phyloP scores from a whole-genome alignment of 352 stramenopile genomes.

The Phytopythium oedochilum region DNA sequence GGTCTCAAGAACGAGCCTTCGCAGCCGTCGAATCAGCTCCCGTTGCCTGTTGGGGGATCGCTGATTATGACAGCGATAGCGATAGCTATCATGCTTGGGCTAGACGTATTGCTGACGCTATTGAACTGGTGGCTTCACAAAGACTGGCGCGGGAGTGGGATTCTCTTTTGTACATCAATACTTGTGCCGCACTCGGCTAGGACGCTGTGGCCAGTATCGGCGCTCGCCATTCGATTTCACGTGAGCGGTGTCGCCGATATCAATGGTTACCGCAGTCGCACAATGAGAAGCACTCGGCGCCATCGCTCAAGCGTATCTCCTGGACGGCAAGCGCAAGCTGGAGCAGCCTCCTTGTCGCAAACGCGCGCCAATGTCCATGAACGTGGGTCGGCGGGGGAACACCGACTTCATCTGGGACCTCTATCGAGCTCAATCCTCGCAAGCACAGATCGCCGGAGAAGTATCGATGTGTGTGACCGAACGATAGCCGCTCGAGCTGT shows the following conservation, averaged over 20 bases:
- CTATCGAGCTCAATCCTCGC: neutral
- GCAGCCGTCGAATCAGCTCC: neutral
- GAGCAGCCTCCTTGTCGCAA: neutral
- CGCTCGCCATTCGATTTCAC: conserved; percentile 16
- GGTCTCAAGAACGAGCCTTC: neutral
- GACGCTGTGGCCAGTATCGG: conserved; percentile 14
- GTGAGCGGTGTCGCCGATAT: neutral
- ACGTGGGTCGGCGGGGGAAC: too few species aligned
- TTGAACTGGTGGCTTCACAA: neutral
- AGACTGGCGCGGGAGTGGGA: neutral
- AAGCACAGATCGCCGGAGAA: neutral
- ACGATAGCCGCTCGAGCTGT: conserved; percentile 4
- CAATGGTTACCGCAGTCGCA: neutral
- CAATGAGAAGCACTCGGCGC: neutral
- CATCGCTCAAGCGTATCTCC: neutral
- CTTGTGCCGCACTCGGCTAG: conserved; percentile 5
- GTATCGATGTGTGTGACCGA: neutral
- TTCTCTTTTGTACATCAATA: neutral
- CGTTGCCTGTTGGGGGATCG: neutral
- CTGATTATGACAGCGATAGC: conserved; percentile 1
- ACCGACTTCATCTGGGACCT: too few species aligned
- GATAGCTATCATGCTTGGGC: neutral
- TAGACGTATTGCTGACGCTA: neutral
- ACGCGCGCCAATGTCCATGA: too few species aligned
- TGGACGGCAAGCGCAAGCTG: neutral